A percentile compares a stretch with the other conserved stretches of the same genome.
phyloP scores from a whole-genome alignment of 345 rosid genomes.

The Linum tenue region DNA sequence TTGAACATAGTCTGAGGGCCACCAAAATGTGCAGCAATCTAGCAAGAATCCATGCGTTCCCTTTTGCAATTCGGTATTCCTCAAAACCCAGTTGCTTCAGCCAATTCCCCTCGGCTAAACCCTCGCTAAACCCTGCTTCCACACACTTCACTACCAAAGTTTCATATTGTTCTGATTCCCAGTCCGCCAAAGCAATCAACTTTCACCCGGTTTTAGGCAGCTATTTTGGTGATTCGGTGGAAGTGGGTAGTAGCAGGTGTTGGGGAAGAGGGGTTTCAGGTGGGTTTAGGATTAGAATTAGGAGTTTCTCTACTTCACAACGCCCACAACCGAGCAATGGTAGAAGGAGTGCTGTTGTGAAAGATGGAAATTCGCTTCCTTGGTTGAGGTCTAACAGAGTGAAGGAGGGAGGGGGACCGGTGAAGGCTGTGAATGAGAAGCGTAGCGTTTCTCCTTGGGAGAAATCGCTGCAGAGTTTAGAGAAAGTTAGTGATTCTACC shows the following conservation, averaged over 20 bases:
- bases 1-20: neutral
- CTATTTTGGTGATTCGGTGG: conserved; percentile 8
- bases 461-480: conserved; percentile 25
- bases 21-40: conserved; percentile 39
- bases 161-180: conserved; percentile 11
- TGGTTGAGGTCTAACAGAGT: conserved; percentile 34
- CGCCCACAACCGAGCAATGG: conserved; percentile 18
- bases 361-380: conserved; percentile 36
- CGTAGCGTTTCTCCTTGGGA: conserved; percentile 34
- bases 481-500: conserved; percentile 18
- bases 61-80: conserved; percentile 50
- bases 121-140: conserved; percentile 27
- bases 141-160: conserved; percentile 9
- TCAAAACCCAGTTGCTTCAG: conserved; percentile 31
- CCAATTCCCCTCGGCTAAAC: conserved; percentile 28
- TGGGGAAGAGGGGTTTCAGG: conserved; percentile 19
- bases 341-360: conserved; percentile 21
- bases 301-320: conserved; percentile 25
- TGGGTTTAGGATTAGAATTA: conserved; percentile 27
- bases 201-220: conserved; percentile 19
- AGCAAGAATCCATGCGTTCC: conserved; percentile 45
- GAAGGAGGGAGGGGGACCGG: conserved; percentile 16
- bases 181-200: conserved; percentile 4
- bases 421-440: conserved; percentile 6
- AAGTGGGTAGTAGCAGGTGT: conserved; percentile 18